A percentile compares a stretch with the other conserved stretches of the same genome.
phyloP scores from a whole-genome alignment of 306 rosid species.

The Ormosia semicastrata region DNA sequence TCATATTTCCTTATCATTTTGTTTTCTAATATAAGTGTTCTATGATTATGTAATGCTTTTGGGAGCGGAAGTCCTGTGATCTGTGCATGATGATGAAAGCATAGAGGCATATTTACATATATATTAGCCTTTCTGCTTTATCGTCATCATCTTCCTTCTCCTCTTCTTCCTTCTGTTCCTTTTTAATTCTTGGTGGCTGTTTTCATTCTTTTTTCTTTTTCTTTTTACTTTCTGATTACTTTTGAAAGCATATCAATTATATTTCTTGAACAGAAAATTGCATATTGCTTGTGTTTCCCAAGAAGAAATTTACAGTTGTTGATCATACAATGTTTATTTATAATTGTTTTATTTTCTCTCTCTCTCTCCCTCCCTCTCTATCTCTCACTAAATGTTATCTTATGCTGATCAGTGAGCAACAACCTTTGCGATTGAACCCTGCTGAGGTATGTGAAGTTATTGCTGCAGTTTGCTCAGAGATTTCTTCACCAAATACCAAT shows the following conservation, averaged over 20 bases:
- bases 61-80: not conserved
- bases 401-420: constrained; percentile 74
- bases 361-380: not conserved
- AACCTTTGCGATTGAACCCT: constrained; percentile 83
- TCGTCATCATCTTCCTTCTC: not conserved
- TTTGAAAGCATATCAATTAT: not conserved
- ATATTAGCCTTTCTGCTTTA: not conserved
- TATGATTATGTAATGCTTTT: not conserved
- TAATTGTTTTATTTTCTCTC: not conserved
- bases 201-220: not conserved
- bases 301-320: constrained; percentile 2
- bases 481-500: constrained; percentile 52
- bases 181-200: not conserved
- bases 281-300: constrained; percentile 13
- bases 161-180: not conserved
- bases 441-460: constrained; percentile 88
- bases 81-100: not conserved
- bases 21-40: not conserved
- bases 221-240: not conserved
- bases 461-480: constrained; percentile 93
- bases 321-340: not conserved
- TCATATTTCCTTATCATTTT: not conserved
- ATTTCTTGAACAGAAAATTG: not conserved
- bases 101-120: not conserved
- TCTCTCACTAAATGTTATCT: constrained; percentile 33